Conservation (phyloP, 1,284 basidiomycete genomes). For the Moniliophthora roreri region DNA sequence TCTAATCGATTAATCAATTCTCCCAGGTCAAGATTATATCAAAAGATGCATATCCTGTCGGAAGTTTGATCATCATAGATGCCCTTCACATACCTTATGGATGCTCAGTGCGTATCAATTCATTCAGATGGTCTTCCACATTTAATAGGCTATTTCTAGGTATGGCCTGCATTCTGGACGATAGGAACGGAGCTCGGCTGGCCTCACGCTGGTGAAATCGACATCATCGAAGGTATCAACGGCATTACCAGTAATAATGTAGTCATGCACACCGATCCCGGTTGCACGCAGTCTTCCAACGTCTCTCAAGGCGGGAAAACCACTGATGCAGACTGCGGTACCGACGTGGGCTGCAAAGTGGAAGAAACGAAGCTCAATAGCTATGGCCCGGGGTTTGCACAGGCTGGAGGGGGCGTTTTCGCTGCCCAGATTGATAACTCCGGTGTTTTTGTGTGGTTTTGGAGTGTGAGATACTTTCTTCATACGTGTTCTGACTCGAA, state of each 20-base stretch:
- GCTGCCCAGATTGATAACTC: constrained; percentile 58
- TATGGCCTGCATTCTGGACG: constrained; percentile 41
- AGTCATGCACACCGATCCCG: constrained; percentile 46
- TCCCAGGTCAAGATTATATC: constrained; percentile 50
- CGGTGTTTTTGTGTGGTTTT: constrained; percentile 67
- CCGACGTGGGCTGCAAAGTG: constrained; percentile 53
- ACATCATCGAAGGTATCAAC: constrained; percentile 53
- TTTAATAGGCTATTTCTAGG: constrained; percentile 47
- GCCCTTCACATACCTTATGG: constrained; percentile 59
- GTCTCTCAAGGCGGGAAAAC: constrained; percentile 36
- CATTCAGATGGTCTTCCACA: constrained; percentile 34
- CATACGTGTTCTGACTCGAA: constrained; percentile 9
- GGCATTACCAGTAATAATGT: constrained; percentile 41
- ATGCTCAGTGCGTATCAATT: constrained; percentile 39
- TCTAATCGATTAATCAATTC: not conserved
- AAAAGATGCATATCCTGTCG: constrained; percentile 46
- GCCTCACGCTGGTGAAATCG: constrained; percentile 59
- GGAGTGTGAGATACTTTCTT: constrained; percentile 41
- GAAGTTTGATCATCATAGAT: constrained; percentile 62
- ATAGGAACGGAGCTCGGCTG: constrained; percentile 33
- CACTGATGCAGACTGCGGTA: constrained; percentile 38
- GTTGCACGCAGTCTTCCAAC: constrained; percentile 27
- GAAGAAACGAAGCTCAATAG: constrained; percentile 49
- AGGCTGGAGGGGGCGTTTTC: constrained; percentile 64
- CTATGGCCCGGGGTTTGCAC: constrained; percentile 52